Base-by-base conservation (phyloP, 495 filamentous ascomycete genomes). In the Viridothelium virens region DNA sequence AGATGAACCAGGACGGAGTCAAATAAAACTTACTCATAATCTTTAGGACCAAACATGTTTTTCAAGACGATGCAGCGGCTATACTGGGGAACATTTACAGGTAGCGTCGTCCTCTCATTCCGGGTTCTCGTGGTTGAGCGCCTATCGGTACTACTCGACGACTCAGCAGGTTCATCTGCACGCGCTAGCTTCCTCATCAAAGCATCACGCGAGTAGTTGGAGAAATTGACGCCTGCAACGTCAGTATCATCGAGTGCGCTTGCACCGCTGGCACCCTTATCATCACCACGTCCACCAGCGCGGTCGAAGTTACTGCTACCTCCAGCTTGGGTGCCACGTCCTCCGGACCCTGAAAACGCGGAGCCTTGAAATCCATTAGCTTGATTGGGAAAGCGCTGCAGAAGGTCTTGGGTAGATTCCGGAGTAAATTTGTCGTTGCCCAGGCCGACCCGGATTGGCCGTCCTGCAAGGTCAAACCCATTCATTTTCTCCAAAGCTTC, bases 401-500 rank as follows among this genome's bases (percentile, higher is more conserved):
- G 79, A 69, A 95, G 85, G 77, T 89, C 91, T 72, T 90, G 89
- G 77, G 90, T 96, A 77, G 92, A 93, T 80, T 97, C 94, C 69
- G 92, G 89, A 81, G 94, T 97, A 79, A 97, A 99, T 89, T 97
- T 97, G 90, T 99, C 95, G 81, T 96, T 99, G 79, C 95, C 95
- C 82, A 99, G 91, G 77, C 95, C 95, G 79, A 99, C 95, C 74
- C 95, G 91, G 74, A 99, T 97, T 64, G 91, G 91, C 73, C 95
- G 92, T 79, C 92, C 92, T 74, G 93, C 95, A 74, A 99, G 89
- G 77, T 97, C 95, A 80, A 96, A 99, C 62, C 92, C 92, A 79
- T 99, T 99, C 94, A 99, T 97, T 79, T 96, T 94, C 78, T 97
- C 91, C 64, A 99, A 82, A 61, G 95, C 95, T 74, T 96, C 91